Evolutionary conservation across 2,329 filamentous ascomycete genomes (phyloP).

Genomic region (Clonostachys byssicola): DNA sequence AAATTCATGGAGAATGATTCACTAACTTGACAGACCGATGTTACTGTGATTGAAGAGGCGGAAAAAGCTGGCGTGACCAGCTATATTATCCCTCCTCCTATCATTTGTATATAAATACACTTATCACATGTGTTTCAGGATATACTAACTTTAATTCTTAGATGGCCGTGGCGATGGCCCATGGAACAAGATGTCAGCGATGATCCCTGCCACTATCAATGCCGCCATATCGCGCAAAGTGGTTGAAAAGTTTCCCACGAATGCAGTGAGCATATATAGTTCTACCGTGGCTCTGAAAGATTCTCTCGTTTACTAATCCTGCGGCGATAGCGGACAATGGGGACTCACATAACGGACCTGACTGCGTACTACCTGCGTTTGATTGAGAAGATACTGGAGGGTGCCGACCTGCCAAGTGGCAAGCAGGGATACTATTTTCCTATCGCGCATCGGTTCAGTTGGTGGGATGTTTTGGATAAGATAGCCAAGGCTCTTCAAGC

Average conservation of each 20-base stretch:
- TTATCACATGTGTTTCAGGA: too few species aligned
- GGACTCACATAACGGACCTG: constrained; percentile 12
- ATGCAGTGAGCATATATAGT: constrained; percentile 15
- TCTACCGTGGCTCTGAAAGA: not conserved
- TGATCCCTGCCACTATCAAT: constrained; percentile 19
- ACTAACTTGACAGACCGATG: constrained; percentile 14
- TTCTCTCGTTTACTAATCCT: not conserved
- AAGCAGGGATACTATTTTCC: constrained; percentile 27
- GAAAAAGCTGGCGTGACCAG: constrained; percentile 17
- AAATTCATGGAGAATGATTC: not conserved
- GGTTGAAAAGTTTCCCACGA: constrained; percentile 23
- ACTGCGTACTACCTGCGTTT: constrained; percentile 19
- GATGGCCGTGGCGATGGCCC: constrained; percentile 24
- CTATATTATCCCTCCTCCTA: constrained; percentile 15
- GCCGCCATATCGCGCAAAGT: constrained; percentile 16
- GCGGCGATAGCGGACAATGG: constrained; percentile 11
- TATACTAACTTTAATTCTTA: constrained; percentile 3
- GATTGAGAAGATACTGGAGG: constrained; percentile 7
- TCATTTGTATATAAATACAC: constrained; percentile 17
- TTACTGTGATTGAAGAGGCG: constrained; percentile 17
- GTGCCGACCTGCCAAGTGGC: constrained; percentile 11
- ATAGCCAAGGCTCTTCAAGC: constrained; percentile 16
- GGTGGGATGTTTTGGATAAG: constrained; percentile 19
- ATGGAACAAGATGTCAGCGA: constrained; percentile 24
- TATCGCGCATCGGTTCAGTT: constrained; percentile 15